phyloP scores from a whole-genome alignment of 1,139 yeast species.

The Geotrichum bryndzae region DNA sequence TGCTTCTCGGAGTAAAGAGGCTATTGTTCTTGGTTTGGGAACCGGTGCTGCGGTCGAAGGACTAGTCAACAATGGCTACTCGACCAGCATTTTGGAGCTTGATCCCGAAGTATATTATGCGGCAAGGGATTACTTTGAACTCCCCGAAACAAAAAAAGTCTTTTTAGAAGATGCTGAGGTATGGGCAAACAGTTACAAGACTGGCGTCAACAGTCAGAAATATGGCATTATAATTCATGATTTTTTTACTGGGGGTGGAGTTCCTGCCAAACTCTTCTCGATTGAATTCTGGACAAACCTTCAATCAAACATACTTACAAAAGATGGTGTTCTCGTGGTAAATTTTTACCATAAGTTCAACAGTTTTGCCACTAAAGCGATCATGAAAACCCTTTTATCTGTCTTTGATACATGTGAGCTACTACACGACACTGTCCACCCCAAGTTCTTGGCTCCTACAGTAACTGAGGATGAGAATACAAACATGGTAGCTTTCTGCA shows the following conservation, averaged over 20 bases:
- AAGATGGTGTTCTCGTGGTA: slow-evolving; percentile 9
- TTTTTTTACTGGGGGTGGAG: slow-evolving; percentile 6
- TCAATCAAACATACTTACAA: background rate
- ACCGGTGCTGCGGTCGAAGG: slow-evolving; percentile 9
- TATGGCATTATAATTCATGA: slow-evolving; percentile 10
- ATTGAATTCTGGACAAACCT: background rate
- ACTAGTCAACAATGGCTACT: background rate
- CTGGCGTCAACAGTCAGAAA: background rate
- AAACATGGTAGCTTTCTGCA: slow-evolving; percentile 5
- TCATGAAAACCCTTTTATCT: background rate
- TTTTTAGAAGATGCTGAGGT: slow-evolving; percentile 3
- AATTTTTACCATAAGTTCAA: slow-evolving; percentile 4
- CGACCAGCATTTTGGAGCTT: slow-evolving; percentile 7
- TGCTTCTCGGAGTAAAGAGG: background rate
- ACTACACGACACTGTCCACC: slow-evolving; percentile 4
- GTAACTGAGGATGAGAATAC: background rate
- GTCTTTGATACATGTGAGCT: slow-evolving; percentile 8
- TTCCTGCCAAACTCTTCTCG: background rate
- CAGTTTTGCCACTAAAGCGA: background rate
- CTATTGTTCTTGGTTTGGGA: slow-evolving; percentile 11
- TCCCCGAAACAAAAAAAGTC: background rate
- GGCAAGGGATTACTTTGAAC: slow-evolving; percentile 5
- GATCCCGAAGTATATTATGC: slow-evolving; percentile 9
- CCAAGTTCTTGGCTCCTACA: background rate
- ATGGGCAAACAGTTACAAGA: slow-evolving; percentile 2